These are phyloP conservation scores for Rugosomyces carneus DNA, from an alignment of 1,284 basidiomycete species.

Conservation along the genomic window DNA sequence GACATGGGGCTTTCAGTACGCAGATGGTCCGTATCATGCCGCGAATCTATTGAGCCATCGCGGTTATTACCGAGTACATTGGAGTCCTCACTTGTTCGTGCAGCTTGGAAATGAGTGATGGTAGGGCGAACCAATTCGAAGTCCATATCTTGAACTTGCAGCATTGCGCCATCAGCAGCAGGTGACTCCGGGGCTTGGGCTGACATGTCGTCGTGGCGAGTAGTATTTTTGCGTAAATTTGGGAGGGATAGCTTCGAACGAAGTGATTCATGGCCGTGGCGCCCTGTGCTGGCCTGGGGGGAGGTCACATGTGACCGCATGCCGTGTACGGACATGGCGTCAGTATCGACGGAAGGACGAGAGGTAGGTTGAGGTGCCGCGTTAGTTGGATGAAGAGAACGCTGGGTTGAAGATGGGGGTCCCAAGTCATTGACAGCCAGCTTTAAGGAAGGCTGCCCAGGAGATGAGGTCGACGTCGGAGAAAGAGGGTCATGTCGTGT, in stretches of 20 bases:
- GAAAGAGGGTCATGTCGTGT: slow-evolving; percentile 3
- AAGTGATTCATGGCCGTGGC: slow-evolving; percentile 40
- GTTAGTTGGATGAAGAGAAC: not conserved
- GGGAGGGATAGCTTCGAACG: slow-evolving; percentile 54
- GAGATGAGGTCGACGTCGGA: slow-evolving; percentile 19
- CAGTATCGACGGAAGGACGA: slow-evolving; percentile 25
- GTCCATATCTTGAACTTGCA: slow-evolving; percentile 74
- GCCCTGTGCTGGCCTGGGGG: slow-evolving; percentile 21
- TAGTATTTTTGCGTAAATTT: slow-evolving; percentile 46
- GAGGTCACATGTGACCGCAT: slow-evolving; percentile 20
- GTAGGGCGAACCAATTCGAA: slow-evolving; percentile 69
- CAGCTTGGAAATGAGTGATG: slow-evolving; percentile 36
- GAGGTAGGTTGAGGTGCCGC: not conserved
- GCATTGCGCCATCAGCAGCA: slow-evolving; percentile 25
- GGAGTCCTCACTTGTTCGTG: slow-evolving; percentile 53
- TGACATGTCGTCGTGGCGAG: slow-evolving; percentile 30
- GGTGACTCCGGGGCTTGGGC: slow-evolving; percentile 21
- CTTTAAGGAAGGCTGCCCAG: slow-evolving; percentile 22
- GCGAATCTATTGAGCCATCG: slow-evolving; percentile 26
- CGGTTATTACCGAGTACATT: slow-evolving; percentile 22
- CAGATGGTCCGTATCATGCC: slow-evolving; percentile 25
- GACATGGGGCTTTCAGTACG: slow-evolving; percentile 49
- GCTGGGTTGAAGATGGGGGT: not conserved
- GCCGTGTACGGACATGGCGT: slow-evolving; percentile 21
- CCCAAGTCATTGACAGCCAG: slow-evolving; percentile 22